Conservation (phyloP, 495 filamentous ascomycete genomes). For the Alectoria sarmentosa region DNA sequence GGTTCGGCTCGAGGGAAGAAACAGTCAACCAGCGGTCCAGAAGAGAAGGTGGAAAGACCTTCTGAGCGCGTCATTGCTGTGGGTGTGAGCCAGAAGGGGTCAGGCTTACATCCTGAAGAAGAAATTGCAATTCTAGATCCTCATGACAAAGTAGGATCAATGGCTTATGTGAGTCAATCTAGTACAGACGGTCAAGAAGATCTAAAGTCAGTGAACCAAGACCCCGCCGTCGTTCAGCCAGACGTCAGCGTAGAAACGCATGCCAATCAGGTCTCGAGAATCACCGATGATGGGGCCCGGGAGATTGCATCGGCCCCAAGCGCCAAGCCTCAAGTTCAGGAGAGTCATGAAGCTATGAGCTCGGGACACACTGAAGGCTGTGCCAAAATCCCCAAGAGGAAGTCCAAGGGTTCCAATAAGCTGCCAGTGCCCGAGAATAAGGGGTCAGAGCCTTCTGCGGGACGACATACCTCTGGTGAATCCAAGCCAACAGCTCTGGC, state of each 20-base stretch:
- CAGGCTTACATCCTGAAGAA: neutral
- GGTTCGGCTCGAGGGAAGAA: neutral
- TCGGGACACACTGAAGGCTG: neutral
- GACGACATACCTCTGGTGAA: neutral
- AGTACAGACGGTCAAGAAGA: neutral
- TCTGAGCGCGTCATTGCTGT: neutral
- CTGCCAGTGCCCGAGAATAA: neutral
- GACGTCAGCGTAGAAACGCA: neutral
- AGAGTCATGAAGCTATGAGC: neutral
- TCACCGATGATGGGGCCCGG: neutral
- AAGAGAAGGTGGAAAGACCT: neutral
- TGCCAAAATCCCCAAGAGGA: neutral
- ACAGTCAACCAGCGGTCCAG: neutral
- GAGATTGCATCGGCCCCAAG: neutral
- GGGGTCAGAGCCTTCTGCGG: neutral
- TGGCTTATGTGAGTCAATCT: neutral
- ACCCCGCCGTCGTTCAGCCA: neutral
- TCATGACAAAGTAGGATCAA: neutral
- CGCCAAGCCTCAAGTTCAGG: neutral
- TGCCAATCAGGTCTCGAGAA: neutral
- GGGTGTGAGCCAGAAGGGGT: neutral
- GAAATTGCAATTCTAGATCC: neutral
- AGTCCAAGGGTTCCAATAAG: slow-evolving; percentile 8
- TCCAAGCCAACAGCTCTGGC: neutral
- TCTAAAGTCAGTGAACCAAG: neutral